Evolutionary conservation across 192 early-diverging fungal genomes (phyloP).

Genomic region (Coemansia sp.): DNA sequence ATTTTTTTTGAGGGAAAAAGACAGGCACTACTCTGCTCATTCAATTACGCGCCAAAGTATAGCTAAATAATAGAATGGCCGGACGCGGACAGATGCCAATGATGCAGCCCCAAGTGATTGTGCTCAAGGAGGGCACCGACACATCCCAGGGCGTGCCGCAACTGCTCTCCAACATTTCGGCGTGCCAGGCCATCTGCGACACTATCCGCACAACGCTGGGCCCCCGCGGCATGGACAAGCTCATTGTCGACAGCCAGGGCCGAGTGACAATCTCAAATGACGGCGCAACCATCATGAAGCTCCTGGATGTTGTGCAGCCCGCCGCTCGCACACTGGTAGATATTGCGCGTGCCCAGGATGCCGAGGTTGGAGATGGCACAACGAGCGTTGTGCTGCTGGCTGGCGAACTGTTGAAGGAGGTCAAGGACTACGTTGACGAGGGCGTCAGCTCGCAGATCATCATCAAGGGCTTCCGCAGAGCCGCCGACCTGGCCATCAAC

Average conservation of each 20-base stretch:
- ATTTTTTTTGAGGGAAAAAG: background rate
- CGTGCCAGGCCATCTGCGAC: constrained; percentile 92
- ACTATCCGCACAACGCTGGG: constrained; percentile 95
- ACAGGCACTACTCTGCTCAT: background rate
- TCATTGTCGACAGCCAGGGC: constrained; percentile 93
- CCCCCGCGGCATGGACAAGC: constrained; percentile 98
- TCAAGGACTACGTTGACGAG: constrained; percentile 92
- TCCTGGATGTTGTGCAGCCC: constrained; percentile 97
- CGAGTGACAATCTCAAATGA: constrained; percentile 97
- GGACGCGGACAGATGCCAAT: constrained; percentile 45
- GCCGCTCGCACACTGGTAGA: constrained; percentile 98
- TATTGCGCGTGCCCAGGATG: constrained; percentile 97
- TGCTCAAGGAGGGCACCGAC: constrained; percentile 98
- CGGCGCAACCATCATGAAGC: constrained; percentile 97
- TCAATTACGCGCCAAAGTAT: background rate
- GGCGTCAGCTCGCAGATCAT: constrained; percentile 92
- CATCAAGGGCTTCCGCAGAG: constrained; percentile 91
- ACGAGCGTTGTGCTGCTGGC: constrained; percentile 96
- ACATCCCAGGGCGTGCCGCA: constrained; percentile 97
- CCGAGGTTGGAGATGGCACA: constrained; percentile 98
- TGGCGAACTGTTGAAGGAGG: constrained; percentile 94
- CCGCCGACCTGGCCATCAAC: constrained; percentile 87
- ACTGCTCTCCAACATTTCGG: constrained; percentile 96
- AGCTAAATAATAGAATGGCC: constrained; percentile 30
- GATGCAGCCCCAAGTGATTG: constrained; percentile 97